Base-by-base conservation (phyloP, 2,329 filamentous ascomycete species). In the Aspergillus ruber region DNA sequence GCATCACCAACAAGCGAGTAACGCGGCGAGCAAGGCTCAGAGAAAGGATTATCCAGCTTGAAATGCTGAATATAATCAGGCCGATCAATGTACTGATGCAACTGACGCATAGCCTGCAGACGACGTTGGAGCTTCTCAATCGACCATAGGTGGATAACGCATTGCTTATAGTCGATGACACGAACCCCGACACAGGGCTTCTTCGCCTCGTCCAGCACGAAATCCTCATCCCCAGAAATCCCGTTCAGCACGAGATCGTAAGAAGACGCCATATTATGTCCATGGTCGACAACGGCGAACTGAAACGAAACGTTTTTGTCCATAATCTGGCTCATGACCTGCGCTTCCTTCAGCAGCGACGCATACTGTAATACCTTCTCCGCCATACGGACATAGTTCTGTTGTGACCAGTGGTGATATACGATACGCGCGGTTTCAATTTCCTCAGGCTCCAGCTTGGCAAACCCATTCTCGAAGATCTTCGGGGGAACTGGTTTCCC, bases 231-330 rank as follows among this genome's bases (percentile, higher is more conserved):
- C 8, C 85, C 83, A 1, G 86, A 85, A 38, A 96, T 83, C 17
- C 89, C 91, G 60, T 95, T 95, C 38, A 98, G 77, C 3, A 97
- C 90, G 70, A 98, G 85, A 67, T 98, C 93, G 69, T 98, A 98
- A 1, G 90, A 95, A 3, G 93, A 98, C 57, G 86, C 90, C 56
- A 94, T 79, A 18, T 83, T 84, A 61, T 98, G 90, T 1, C 93
- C 93, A 53, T 86, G 75, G 59, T 96, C 91, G 27, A 97, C 83
- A 47, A 96, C 84, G 10, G 88, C 86, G 64, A 97, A 98, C 66
- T 98, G 93, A 65, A 98, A 97, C 17, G 91, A 85, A 7, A 96
- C 87, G 55, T 83, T 83, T 66, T 96, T 93, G 57, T 93, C 88
- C 73, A 98, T 86, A 60, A 95, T 88, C 58, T 95, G 91, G 72